Evolutionary conservation across 108 stramenopile species (phyloP).

Genomic region (Mediolabrus comicus): DNA sequence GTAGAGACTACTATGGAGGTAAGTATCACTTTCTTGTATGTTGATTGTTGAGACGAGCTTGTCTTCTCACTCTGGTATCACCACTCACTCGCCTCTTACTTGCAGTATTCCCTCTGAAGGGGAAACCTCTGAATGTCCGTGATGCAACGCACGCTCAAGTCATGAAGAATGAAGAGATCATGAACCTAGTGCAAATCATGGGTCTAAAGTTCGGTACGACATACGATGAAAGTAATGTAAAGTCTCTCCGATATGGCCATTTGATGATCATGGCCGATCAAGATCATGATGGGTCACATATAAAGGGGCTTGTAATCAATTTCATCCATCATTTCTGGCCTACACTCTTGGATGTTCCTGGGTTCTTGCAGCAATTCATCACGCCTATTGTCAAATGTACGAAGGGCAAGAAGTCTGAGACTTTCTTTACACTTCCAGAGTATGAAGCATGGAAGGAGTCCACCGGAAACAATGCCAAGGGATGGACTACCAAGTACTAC

Average conservation of each 20-base stretch:
- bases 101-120: slow-evolving; percentile 91
- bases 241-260: slow-evolving; percentile 93
- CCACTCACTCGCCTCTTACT: too few species aligned
- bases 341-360: slow-evolving; percentile 89
- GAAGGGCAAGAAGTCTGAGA: slow-evolving; percentile 79
- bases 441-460: slow-evolving; percentile 92
- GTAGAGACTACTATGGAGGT: slow-evolving; percentile 86
- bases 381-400: slow-evolving; percentile 99
- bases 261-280: slow-evolving; percentile 99
- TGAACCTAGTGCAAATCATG: slow-evolving; percentile 96
- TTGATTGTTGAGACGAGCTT: too few species aligned
- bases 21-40: background rate
- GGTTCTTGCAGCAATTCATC: slow-evolving; percentile 99
- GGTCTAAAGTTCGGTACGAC: slow-evolving; percentile 91
- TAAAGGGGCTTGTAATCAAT: slow-evolving; percentile 99
- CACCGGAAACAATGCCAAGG: slow-evolving; percentile 83
- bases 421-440: slow-evolving; percentile 95
- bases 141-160: slow-evolving; percentile 85
- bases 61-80: too few species aligned
- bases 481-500: slow-evolving; percentile 94
- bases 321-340: slow-evolving; percentile 98
- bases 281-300: slow-evolving; percentile 99
- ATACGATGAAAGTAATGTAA: slow-evolving; percentile 87
- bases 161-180: slow-evolving; percentile 95
- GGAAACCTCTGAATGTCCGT: slow-evolving; percentile 97